phyloP scores from a whole-genome alignment of 2,329 filamentous ascomycete genomes.

The Epichloe bromicola region DNA sequence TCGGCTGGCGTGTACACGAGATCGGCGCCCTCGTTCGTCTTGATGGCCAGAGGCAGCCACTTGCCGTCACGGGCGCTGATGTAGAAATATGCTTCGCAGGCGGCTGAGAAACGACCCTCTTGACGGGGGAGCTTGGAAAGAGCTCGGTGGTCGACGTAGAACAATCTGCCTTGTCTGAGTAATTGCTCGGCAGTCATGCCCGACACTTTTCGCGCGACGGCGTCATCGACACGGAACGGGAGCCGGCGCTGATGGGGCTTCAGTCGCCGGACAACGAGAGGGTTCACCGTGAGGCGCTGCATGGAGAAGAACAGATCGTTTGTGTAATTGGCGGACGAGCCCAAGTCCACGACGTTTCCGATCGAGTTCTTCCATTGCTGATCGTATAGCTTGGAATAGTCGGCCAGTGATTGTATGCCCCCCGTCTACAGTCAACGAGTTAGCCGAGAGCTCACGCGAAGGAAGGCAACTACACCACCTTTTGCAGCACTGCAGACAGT shows the following conservation, averaged over 20 bases:
- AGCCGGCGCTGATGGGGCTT: conserved; percentile 16
- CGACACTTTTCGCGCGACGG: conserved; percentile 17
- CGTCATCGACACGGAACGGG: conserved; percentile 23
- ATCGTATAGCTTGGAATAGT: conserved; percentile 28
- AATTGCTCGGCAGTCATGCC: conserved; percentile 20
- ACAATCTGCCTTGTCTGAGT: conserved; percentile 24
- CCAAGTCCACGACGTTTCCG: conserved; percentile 16
- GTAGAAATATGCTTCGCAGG: conserved; percentile 34
- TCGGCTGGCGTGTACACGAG: conserved; percentile 33
- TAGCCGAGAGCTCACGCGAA: too few relatives aligned
- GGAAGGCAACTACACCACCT: too few relatives aligned
- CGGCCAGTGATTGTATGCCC: conserved; percentile 19
- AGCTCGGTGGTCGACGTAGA: conserved; percentile 28
- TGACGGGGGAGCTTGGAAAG: conserved; percentile 16
- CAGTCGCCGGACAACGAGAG: conserved; percentile 24
- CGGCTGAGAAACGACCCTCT: conserved; percentile 22
- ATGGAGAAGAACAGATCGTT: conserved; percentile 34
- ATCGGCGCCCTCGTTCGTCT: conserved; percentile 25
- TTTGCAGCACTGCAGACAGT: background rate
- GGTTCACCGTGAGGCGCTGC: conserved; percentile 30
- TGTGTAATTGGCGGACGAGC: conserved; percentile 31
- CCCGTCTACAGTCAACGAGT: conserved; percentile 2
- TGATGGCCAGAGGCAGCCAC: conserved; percentile 35
- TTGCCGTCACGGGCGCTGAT: conserved; percentile 25
- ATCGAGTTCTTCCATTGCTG: conserved; percentile 25